Evolutionary conservation across 2,329 filamentous ascomycete species (phyloP), one percentile per base, ranked within the genome.

Genomic region (Trichophyton verrucosum): DNA sequence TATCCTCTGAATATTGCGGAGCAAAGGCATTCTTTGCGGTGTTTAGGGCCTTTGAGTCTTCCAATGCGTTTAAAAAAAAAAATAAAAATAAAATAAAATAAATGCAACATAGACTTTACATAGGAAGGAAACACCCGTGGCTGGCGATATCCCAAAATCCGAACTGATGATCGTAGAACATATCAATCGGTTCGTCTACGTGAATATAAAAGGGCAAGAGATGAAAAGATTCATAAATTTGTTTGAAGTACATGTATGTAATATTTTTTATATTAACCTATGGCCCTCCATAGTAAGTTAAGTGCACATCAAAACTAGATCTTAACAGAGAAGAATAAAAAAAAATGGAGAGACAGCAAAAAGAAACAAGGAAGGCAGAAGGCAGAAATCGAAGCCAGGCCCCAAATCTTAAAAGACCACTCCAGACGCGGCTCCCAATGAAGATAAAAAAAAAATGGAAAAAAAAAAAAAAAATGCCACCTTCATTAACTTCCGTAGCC

Each of bases 241-340:
- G n/a, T 44, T 44, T 27, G 24, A 51, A 36, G 5, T 33, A 30
- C 51, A 8, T 33, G 11, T 55, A 55, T 55, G 49, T 36, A 55
- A 36, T 55, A 38, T 38, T 53, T 55, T 55, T 55, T 55, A 55
- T 55, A 55, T 55, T 55, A 55, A 55, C 51, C 51, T 55, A 55
- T 55, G 51, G 15, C 15, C 51, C 27, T 55, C 51, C 51, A 55
- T 55, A 55, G 27, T 55, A 55, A 55, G 27, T 33, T 55, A 55
- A 55, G 38, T 55, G 51, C 51, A 33, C 13, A 36, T 55, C 53
- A 61, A 47, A 30, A 51, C 11, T 11, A 30, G 36, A 24, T 44
- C 38, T 38, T 40, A 27, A 53, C 13, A 7, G 27, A 30, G 27
- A 30, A 30, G 27, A 30, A 30, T 27, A 24, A 7, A 30, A 30